Percentiles rank a stretch among this genome's conserved stretches.
These are phyloP conservation scores for Calonectria pseudoreteaudii DNA, from an alignment of 2,329 filamentous ascomycete genomes.

Conservation along the genomic window DNA sequence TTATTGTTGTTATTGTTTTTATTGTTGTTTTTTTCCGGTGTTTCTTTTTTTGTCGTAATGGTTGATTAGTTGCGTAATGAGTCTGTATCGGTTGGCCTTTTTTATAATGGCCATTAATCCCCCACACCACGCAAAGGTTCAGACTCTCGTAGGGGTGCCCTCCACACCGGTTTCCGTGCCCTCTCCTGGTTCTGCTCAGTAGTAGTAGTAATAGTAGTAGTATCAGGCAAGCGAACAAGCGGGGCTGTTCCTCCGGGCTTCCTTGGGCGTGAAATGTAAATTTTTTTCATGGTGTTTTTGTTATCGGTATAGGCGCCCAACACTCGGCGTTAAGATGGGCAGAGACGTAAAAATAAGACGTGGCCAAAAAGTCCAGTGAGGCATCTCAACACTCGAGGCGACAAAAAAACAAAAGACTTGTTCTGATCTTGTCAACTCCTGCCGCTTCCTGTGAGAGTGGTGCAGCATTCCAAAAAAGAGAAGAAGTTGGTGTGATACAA, in stretches of 20 bases:
- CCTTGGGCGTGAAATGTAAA: slow-evolving; percentile 29
- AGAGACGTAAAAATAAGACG: slow-evolving; percentile 23
- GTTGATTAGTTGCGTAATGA: slow-evolving; percentile 15
- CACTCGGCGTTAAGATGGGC: slow-evolving; percentile 45
- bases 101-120: slow-evolving; percentile 33
- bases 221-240: background rate
- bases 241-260: slow-evolving; percentile 15
- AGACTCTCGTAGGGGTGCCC: slow-evolving; percentile 41
- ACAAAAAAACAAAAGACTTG: too few relatives aligned
- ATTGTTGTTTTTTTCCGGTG: slow-evolving; percentile 9
- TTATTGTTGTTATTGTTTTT: background rate
- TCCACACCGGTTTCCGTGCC: slow-evolving; percentile 21
- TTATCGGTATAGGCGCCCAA: slow-evolving; percentile 32
- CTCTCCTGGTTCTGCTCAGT: background rate
- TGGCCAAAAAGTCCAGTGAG: background rate
- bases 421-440: background rate
- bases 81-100: slow-evolving; percentile 37
- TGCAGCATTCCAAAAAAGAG: too few relatives aligned
- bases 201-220: too few relatives aligned
- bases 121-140: slow-evolving; percentile 45
- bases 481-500: background rate
- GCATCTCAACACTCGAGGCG: slow-evolving; percentile 14
- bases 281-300: too few relatives aligned
- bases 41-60: too few relatives aligned
- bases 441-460: background rate